These are phyloP conservation scores for Rhynchospora tenuis DNA, from an alignment of 176 grass and related monocot genomes.

Conservation along the genomic window DNA sequence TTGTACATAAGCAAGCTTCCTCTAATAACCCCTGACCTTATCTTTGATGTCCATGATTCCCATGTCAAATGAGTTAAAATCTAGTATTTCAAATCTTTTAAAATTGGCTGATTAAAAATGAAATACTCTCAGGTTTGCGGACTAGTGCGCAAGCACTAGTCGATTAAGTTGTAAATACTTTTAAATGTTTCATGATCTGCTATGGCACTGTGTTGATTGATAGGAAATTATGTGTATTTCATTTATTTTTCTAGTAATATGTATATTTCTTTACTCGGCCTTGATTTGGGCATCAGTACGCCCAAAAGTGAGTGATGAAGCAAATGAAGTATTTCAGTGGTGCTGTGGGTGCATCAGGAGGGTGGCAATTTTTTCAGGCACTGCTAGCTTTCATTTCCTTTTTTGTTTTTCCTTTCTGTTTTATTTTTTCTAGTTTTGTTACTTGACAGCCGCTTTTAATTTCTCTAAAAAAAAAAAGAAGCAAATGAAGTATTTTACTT, in stretches of 20 bases:
- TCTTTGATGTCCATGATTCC: constrained; percentile 57
- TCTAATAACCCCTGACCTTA: constrained; percentile 56
- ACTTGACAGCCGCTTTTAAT: too few relatives aligned
- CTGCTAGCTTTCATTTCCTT: too few relatives aligned
- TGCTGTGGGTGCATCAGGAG: too few relatives aligned
- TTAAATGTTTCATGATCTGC: neutral
- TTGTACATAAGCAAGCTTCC: constrained; percentile 91
- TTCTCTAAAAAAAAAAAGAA: too few relatives aligned
- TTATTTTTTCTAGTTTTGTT: too few relatives aligned
- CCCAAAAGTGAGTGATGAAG: too few relatives aligned
- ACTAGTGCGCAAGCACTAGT: neutral
- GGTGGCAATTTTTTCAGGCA: too few relatives aligned
- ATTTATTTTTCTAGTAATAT: neutral
- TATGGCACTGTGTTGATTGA: neutral
- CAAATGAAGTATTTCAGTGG: too few relatives aligned
- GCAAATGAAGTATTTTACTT: too few relatives aligned
- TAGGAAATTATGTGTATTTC: neutral
- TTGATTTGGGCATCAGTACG: neutral
- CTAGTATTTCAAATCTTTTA: neutral
- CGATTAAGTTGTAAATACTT: neutral
- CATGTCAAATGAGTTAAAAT: constrained; percentile 57
- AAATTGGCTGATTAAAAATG: neutral
- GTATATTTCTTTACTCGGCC: neutral
- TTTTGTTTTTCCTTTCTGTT: too few relatives aligned
- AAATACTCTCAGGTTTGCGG: neutral